These are phyloP conservation scores for Isabelozyma heimii DNA, from an alignment of 805 yeast species.

Conservation along the genomic window DNA sequence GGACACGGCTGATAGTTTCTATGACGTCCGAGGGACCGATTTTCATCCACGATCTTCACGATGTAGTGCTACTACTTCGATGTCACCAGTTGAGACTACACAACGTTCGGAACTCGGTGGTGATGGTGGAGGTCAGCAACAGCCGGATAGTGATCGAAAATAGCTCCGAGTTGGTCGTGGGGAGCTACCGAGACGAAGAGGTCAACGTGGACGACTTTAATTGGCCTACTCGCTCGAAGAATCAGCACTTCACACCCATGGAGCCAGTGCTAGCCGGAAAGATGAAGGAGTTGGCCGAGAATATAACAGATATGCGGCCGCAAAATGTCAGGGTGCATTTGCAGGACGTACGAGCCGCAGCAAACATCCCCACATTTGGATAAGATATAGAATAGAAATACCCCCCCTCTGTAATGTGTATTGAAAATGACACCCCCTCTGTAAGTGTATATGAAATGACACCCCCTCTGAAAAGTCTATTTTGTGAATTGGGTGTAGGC, in stretches of 20 bases:
- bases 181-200: not conserved
- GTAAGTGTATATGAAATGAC: too few relatives aligned
- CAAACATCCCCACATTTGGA: too few relatives aligned
- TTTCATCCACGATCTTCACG: slow-evolving; percentile 17
- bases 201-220: slow-evolving; percentile 30
- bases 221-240: slow-evolving; percentile 12
- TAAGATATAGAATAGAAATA: too few relatives aligned
- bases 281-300: not conserved
- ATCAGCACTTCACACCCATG: not conserved
- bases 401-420: too few relatives aligned
- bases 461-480: too few relatives aligned
- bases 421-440: too few relatives aligned
- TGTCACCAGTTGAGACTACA: slow-evolving; percentile 34
- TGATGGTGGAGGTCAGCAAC: slow-evolving; percentile 16
- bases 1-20: slow-evolving; percentile 10
- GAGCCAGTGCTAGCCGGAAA: not conserved
- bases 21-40: slow-evolving; percentile 29
- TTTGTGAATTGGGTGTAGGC: too few relatives aligned
- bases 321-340: too few relatives aligned
- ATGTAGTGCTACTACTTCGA: slow-evolving; percentile 13
- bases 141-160: slow-evolving; percentile 29
- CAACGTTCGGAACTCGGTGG: slow-evolving; percentile 10
- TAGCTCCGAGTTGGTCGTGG: slow-evolving; percentile 17
- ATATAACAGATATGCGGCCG: too few relatives aligned
- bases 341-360: too few relatives aligned